Percentiles rank a stretch among this genome's conserved stretches.
Conservation (phyloP, 805 yeast genomes). For the Blastobotrys peoriensis region DNA sequence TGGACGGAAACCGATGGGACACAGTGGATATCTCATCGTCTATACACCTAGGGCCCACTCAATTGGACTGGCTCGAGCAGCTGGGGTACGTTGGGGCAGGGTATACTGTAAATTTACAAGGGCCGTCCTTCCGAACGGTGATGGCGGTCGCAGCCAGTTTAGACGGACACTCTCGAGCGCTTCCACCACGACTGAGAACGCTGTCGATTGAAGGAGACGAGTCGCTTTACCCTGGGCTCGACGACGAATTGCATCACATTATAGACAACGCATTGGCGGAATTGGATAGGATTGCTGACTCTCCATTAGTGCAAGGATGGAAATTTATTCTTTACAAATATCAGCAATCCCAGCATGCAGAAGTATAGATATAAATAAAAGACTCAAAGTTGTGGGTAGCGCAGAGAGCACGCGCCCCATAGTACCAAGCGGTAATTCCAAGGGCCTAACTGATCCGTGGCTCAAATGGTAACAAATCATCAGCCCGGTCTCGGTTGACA, state of each 20-base stretch:
- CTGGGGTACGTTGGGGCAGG: slow-evolving; percentile 58
- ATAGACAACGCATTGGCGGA: slow-evolving; percentile 1
- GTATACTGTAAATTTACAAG: slow-evolving; percentile 52
- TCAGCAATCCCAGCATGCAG: too few species aligned
- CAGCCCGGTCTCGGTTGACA: too few species aligned
- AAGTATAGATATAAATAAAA: too few species aligned
- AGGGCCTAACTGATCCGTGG: too few species aligned
- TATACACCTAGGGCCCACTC: slow-evolving; percentile 37
- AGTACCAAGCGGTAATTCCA: too few species aligned
- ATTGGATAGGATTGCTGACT: neutral
- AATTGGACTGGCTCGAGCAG: slow-evolving; percentile 42
- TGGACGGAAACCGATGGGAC: slow-evolving; percentile 59
- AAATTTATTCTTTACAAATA: too few species aligned
- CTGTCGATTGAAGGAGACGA: slow-evolving; percentile 6
- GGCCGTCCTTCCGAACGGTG: slow-evolving; percentile 65
- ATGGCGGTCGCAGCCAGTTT: slow-evolving; percentile 55
- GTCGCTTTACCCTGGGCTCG: neutral
- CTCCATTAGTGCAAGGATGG: neutral
- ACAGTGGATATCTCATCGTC: slow-evolving; percentile 52
- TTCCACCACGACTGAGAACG: slow-evolving; percentile 1
- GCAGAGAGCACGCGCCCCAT: too few species aligned
- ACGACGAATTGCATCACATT: neutral
- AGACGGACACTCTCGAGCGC: slow-evolving; percentile 2
- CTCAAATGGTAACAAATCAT: too few species aligned
- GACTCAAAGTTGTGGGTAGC: too few species aligned